Percentiles rank a stretch among this genome's conserved stretches.
These are phyloP conservation scores for Plantago lanceolata DNA, from an alignment of 305 asterid genomes.

Conservation along the genomic window DNA sequence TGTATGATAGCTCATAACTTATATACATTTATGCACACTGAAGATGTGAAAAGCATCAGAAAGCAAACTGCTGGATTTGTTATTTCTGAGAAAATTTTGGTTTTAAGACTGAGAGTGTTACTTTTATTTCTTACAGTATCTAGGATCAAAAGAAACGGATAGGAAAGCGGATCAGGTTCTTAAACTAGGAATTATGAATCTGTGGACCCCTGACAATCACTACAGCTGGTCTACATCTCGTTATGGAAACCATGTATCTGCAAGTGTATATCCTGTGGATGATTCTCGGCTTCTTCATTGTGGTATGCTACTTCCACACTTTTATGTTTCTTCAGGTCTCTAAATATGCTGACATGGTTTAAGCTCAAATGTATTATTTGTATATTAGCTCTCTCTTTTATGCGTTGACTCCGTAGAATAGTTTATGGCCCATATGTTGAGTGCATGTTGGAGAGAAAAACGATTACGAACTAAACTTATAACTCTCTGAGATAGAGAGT, in stretches of 20 bases:
- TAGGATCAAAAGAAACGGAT: slow-evolving; percentile 80
- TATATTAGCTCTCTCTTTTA: too few relatives aligned
- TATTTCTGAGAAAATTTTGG: slow-evolving; percentile 18
- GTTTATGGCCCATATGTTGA: too few relatives aligned
- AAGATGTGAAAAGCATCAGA: too few relatives aligned
- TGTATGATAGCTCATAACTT: slow-evolving; percentile 43
- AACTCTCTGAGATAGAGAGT: too few relatives aligned
- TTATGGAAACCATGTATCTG: slow-evolving; percentile 78
- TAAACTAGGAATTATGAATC: slow-evolving; percentile 59
- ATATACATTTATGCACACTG: slow-evolving; percentile 10
- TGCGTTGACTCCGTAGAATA: too few relatives aligned
- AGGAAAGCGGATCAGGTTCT: slow-evolving; percentile 69
- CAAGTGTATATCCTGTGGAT: slow-evolving; percentile 60
- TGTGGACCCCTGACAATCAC: slow-evolving; percentile 96
- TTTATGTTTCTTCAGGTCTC: neutral
- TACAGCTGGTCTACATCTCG: slow-evolving; percentile 78
- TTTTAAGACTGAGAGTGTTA: neutral
- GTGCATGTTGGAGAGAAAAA: too few relatives aligned
- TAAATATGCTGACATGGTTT: neutral
- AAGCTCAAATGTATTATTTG: too few relatives aligned
- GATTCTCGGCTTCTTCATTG: slow-evolving; percentile 63
- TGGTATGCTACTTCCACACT: slow-evolving; percentile 43
- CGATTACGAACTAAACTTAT: too few relatives aligned
- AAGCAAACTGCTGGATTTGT: slow-evolving; percentile 17
- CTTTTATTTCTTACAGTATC: slow-evolving; percentile 45